Conservation (phyloP, 202 grass and related monocot species). For the Schoenoplectus tabernaemontani region DNA sequence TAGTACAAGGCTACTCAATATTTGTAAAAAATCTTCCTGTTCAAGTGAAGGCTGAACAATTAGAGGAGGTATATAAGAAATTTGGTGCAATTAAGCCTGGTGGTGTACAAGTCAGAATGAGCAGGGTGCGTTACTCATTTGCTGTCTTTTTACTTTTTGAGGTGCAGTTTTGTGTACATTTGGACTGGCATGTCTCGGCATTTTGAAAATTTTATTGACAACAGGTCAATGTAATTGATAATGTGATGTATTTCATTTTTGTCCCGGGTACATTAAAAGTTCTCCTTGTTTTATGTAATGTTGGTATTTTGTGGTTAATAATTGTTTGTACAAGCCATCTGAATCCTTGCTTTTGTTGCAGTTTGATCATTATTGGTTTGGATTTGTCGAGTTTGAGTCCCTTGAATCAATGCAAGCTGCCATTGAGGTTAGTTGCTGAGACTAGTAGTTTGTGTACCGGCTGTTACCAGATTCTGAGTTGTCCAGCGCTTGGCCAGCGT, state of each 20-base stretch:
- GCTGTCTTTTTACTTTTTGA: not conserved
- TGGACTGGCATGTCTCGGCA: not conserved
- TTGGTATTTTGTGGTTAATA: not conserved
- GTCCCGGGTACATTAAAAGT: not conserved
- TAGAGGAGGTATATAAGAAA: conserved; percentile 74
- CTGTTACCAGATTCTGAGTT: not conserved
- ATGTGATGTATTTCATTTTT: not conserved
- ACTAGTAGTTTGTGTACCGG: not conserved
- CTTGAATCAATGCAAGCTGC: conserved; percentile 70
- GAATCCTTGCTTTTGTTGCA: conserved; percentile 22
- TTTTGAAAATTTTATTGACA: not conserved
- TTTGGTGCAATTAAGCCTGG: conserved; percentile 63
- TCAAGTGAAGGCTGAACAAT: conserved; percentile 39
- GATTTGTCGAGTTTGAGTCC: conserved; percentile 83
- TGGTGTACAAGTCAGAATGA: conserved; percentile 75
- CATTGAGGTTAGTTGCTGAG: conserved; percentile 48
- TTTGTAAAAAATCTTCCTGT: conserved; percentile 62
- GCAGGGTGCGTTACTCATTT: conserved; percentile 43
- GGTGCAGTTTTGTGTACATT: not conserved
- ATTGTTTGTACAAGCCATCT: not conserved
- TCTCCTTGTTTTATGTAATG: not conserved
- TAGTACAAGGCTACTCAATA: conserved; percentile 73
- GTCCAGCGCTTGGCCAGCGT: not conserved
- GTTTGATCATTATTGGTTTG: conserved; percentile 64
- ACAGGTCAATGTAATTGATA: not conserved